phyloP scores from a whole-genome alignment of 2,329 filamentous ascomycete species.

The Xylariales sp. region DNA sequence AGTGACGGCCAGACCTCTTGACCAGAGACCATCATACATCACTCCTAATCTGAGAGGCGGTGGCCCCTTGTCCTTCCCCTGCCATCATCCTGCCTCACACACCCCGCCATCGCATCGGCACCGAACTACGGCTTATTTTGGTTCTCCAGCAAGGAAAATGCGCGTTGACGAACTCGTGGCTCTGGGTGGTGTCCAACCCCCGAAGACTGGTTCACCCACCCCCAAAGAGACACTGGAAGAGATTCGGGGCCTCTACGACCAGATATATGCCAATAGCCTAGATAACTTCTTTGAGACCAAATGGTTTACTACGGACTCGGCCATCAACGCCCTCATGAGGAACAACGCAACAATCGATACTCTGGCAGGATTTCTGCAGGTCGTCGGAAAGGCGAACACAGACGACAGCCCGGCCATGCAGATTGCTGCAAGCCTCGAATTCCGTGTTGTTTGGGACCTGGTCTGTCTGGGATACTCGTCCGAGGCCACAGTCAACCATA shows the following conservation, averaged over 20 bases:
- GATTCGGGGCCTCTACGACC: constrained; percentile 66
- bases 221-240: constrained; percentile 54
- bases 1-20: constrained; percentile 19
- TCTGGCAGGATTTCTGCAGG: constrained; percentile 60
- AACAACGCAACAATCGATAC: constrained; percentile 59
- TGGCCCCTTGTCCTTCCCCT: constrained; percentile 36
- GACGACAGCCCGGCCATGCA: constrained; percentile 49
- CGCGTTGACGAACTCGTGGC: constrained; percentile 69
- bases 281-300: constrained; percentile 74
- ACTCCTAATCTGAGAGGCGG: constrained; percentile 47
- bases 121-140: constrained; percentile 38
- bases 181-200: constrained; percentile 54
- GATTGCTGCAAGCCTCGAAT: constrained; percentile 51
- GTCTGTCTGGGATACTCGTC: constrained; percentile 43
- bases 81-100: constrained; percentile 21
- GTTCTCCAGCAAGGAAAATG: constrained; percentile 56
- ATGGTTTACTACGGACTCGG: constrained; percentile 63
- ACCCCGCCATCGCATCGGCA: constrained; percentile 24
- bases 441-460: constrained; percentile 56
- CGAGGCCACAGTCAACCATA: constrained; percentile 29
- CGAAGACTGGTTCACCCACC: constrained; percentile 48
- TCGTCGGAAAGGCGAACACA: constrained; percentile 43
- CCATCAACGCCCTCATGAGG: constrained; percentile 40
- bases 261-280: constrained; percentile 70
- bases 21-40: constrained; percentile 29